phyloP scores from a whole-genome alignment of 495 filamentous ascomycete genomes.

The Sordaria brevicollis region DNA sequence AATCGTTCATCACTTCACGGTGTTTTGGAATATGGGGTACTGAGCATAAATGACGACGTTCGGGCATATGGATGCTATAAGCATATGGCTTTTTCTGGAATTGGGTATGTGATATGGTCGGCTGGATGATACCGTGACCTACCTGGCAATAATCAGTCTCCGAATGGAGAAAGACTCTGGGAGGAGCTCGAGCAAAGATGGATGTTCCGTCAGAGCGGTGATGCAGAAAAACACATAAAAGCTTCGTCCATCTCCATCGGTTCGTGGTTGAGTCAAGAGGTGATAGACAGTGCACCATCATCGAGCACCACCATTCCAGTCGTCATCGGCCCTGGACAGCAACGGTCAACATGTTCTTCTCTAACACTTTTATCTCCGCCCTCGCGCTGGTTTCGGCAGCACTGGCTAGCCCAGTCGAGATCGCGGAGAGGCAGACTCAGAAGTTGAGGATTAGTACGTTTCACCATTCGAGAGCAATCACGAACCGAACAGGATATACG shows the following conservation, averaged over 20 bases:
- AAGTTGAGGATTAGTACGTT: slow-evolving; percentile 3
- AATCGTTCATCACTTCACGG: not conserved
- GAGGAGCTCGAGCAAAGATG: not conserved
- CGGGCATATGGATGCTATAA: not conserved
- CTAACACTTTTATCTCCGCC: slow-evolving; percentile 1
- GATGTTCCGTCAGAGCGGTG: not conserved
- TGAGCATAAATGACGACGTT: not conserved
- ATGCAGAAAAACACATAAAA: not conserved
- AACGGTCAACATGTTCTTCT: slow-evolving; percentile 5
- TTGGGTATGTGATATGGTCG: not conserved
- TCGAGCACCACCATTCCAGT: not conserved
- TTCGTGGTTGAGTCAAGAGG: not conserved
- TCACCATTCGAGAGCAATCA: not conserved
- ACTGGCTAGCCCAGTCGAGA: slow-evolving; percentile 6
- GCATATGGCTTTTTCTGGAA: too few relatives aligned
- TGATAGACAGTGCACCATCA: not conserved
- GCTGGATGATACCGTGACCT: slow-evolving; percentile 1
- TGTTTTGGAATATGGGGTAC: not conserved
- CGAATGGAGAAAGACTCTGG: not conserved
- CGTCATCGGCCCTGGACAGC: not conserved
- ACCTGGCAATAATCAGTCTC: not conserved
- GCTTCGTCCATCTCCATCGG: not conserved
- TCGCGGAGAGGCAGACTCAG: slow-evolving; percentile 11
- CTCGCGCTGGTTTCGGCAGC: slow-evolving; percentile 4
- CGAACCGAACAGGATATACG: not conserved